These are phyloP conservation scores for Pseudogymnoascus sp. DNA, from an alignment of 2,329 filamentous ascomycete genomes.

Conservation along the genomic window DNA sequence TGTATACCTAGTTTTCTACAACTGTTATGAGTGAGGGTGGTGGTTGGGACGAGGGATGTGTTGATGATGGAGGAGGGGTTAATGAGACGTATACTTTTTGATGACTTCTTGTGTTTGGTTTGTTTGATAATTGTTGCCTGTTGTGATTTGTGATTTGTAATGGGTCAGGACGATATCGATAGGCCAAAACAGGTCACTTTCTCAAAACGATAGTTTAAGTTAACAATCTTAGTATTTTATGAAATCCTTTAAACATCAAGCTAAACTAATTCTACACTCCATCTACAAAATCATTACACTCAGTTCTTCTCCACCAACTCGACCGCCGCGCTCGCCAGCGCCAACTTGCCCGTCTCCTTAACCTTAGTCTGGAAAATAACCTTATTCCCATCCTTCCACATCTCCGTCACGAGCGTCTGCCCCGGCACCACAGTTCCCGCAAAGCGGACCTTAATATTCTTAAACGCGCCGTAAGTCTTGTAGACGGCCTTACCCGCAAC, in stretches of 20 bases:
- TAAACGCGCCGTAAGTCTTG: constrained; percentile 71
- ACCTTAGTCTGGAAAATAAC: constrained; percentile 82
- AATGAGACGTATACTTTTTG: neutral
- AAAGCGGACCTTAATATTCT: constrained; percentile 89
- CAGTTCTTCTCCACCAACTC: constrained; percentile 51
- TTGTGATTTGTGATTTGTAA: neutral
- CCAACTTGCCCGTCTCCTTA: constrained; percentile 86
- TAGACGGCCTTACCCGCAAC: constrained; percentile 86
- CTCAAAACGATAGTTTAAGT: neutral
- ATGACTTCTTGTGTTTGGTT: neutral
- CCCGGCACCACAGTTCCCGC: constrained; percentile 77
- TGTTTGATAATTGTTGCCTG: neutral
- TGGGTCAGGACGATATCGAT: neutral
- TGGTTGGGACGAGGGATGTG: neutral
- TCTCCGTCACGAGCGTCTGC: constrained; percentile 85
- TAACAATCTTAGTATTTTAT: neutral
- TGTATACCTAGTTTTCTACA: constrained; percentile 5
- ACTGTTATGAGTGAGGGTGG: neutral
- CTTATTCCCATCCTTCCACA: constrained; percentile 80
- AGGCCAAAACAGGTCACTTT: neutral
- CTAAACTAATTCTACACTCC: neutral
- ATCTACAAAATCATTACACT: neutral
- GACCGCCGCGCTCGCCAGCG: constrained; percentile 71
- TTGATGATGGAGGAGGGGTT: neutral
- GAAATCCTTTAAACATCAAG: neutral